These are phyloP conservation scores for Yarrowia sp. DNA, from an alignment of 805 yeast species.

Conservation along the genomic window DNA sequence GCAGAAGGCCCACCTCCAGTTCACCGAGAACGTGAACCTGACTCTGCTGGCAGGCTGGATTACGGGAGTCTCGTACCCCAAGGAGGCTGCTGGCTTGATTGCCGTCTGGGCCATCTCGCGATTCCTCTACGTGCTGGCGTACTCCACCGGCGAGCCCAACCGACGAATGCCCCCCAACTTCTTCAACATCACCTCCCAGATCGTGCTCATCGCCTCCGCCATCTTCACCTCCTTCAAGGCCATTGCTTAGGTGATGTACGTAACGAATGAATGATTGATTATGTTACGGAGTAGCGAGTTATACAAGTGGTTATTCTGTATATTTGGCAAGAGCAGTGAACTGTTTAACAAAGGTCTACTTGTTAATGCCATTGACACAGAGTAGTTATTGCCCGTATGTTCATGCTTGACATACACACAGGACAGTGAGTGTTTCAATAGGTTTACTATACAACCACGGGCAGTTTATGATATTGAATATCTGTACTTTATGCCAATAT, in stretches of 20 bases:
- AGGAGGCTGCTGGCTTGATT: constrained; percentile 25
- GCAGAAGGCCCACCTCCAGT: constrained; percentile 28
- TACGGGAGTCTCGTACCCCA: constrained; percentile 24
- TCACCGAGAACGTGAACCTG: constrained; percentile 26
- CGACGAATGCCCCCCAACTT: constrained; percentile 27
- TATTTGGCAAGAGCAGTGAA: no score
- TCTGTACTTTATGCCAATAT: no score
- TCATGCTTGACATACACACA: no score
- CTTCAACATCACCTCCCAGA: constrained; percentile 21
- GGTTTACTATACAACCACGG: no score
- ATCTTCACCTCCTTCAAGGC: constrained; percentile 18
- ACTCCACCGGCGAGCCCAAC: constrained; percentile 28
- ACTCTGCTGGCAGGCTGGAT: constrained; percentile 16
- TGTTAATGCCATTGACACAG: no score
- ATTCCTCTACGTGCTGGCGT: constrained; percentile 17
- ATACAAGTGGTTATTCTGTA: no score
- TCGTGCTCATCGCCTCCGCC: constrained; percentile 9
- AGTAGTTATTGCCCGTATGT: no score
- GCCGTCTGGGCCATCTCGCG: constrained; percentile 25
- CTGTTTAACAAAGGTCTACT: no score
- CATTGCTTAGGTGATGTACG: not conserved
- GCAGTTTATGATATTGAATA: no score
- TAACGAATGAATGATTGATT: no score
- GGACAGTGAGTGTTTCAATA: no score
- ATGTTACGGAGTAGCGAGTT: no score